These are phyloP conservation scores for Kwoniella bestiolae DNA, from an alignment of 768 basidiomycete genomes.

Conservation along the genomic window DNA sequence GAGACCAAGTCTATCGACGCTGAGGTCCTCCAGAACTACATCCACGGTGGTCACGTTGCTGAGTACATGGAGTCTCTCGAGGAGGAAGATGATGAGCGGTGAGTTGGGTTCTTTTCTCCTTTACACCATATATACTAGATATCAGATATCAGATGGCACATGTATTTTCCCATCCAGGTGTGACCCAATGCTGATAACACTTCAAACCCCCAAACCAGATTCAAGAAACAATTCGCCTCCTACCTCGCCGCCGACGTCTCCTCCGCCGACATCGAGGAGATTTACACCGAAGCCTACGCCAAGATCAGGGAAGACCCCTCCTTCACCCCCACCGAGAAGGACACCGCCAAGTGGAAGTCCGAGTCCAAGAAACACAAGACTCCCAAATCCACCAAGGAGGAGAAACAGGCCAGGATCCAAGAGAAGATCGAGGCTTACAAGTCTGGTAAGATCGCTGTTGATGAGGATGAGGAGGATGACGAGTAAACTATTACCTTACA, in stretches of 20 bases:
- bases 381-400: slow-evolving; percentile 70
- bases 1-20: slow-evolving; percentile 91
- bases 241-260: slow-evolving; percentile 95
- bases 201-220: slow-evolving; percentile 68
- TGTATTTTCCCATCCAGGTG: too few species aligned
- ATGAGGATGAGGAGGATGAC: slow-evolving; percentile 47
- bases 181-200: too few species aligned
- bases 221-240: slow-evolving; percentile 95
- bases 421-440: slow-evolving; percentile 90
- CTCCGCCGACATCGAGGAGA: slow-evolving; percentile 95
- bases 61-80: slow-evolving; percentile 99
- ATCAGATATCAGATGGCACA: too few species aligned
- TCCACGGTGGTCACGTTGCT: slow-evolving; percentile 93
- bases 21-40: slow-evolving; percentile 96
- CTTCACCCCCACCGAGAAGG: slow-evolving; percentile 87
- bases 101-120: slow-evolving; percentile 15
- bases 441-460: slow-evolving; percentile 59
- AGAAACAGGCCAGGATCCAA: slow-evolving; percentile 80
- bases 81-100: slow-evolving; percentile 97
- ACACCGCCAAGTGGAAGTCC: slow-evolving; percentile 82
- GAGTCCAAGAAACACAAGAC: slow-evolving; percentile 75
- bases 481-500: slow-evolving; percentile 10
- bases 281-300: slow-evolving; percentile 88
- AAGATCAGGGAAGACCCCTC: slow-evolving; percentile 93
- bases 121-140: background rate